A percentile compares a stretch with the other conserved stretches of the same genome.
phyloP scores from a whole-genome alignment of 768 basidiomycete genomes.

The Wakefieldia striispora region DNA sequence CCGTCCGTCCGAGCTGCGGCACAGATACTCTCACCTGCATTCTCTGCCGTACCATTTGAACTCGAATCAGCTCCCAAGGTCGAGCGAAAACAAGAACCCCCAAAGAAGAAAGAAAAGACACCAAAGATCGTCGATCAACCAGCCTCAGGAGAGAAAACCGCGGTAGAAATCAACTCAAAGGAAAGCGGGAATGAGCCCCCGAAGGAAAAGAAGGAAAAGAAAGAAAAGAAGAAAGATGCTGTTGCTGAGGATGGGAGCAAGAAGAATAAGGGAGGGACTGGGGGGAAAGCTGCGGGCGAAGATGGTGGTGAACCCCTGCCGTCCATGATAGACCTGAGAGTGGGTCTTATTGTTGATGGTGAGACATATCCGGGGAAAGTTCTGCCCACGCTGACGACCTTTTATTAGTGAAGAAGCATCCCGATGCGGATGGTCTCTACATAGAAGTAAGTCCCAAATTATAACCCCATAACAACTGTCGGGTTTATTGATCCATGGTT shows the following conservation, averaged over 20 bases:
- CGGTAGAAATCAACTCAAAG: constrained; percentile 33
- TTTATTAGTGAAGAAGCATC: constrained; percentile 82
- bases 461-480: not conserved
- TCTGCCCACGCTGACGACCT: constrained; percentile 3
- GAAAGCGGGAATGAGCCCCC: constrained; percentile 36
- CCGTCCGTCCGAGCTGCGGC: constrained; percentile 61
- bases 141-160: constrained; percentile 23
- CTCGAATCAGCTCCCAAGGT: constrained; percentile 70
- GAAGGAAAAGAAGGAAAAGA: constrained; percentile 33
- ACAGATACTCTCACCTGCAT: constrained; percentile 48
- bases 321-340: constrained; percentile 95
- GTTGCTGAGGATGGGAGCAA: constrained; percentile 28
- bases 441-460: constrained; percentile 61
- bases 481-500: not conserved
- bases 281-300: constrained; percentile 39
- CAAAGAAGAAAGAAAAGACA: constrained; percentile 76
- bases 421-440: constrained; percentile 97
- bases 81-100: constrained; percentile 67
- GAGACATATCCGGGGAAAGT: constrained; percentile 23
- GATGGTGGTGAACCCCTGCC: constrained; percentile 85
- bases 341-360: constrained; percentile 93
- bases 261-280: constrained; percentile 41
- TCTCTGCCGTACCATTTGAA: constrained; percentile 63
- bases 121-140: constrained; percentile 33
- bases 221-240: constrained; percentile 59